phyloP scores from a whole-genome alignment of 2,329 filamentous ascomycete genomes.

The Didymella pomorum region DNA sequence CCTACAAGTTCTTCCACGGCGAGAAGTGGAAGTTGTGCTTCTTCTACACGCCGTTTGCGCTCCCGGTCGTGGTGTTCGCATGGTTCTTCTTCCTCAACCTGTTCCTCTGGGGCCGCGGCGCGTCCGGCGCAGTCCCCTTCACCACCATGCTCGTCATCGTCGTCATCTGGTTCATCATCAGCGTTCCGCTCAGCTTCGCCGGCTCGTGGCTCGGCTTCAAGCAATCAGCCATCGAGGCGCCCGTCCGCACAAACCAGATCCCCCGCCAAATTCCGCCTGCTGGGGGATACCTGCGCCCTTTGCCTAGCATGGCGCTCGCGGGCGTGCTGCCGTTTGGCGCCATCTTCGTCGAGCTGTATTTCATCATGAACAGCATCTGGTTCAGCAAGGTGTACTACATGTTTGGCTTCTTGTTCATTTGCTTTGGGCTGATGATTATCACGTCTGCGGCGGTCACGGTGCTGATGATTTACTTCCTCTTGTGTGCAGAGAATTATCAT shows the following conservation, averaged over 20 bases:
- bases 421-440: conserved; percentile 96
- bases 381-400: conserved; percentile 99
- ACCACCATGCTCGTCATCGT: conserved; percentile 96
- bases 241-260: conserved; percentile 96
- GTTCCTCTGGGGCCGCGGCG: conserved; percentile 92
- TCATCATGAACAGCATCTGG: conserved; percentile 99
- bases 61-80: conserved; percentile 85
- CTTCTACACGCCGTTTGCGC: conserved; percentile 80
- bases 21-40: conserved; percentile 97
- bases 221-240: conserved; percentile 70
- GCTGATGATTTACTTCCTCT: conserved; percentile 92
- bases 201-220: conserved; percentile 96
- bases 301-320: conserved; percentile 91
- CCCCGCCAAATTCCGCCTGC: conserved; percentile 92
- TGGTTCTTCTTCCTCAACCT: conserved; percentile 94
- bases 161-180: conserved; percentile 96
- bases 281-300: conserved; percentile 80
- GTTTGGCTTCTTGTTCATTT: conserved; percentile 98
- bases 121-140: conserved; percentile 93
- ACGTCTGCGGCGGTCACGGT: conserved; percentile 93
- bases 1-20: conserved; percentile 94
- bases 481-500: conserved; percentile 96
- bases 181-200: conserved; percentile 85
- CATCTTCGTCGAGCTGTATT: conserved; percentile 98
- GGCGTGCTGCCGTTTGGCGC: conserved; percentile 94